Conservation (phyloP, 2,329 filamentous ascomycete species). For the Fusarium scirpi region DNA sequence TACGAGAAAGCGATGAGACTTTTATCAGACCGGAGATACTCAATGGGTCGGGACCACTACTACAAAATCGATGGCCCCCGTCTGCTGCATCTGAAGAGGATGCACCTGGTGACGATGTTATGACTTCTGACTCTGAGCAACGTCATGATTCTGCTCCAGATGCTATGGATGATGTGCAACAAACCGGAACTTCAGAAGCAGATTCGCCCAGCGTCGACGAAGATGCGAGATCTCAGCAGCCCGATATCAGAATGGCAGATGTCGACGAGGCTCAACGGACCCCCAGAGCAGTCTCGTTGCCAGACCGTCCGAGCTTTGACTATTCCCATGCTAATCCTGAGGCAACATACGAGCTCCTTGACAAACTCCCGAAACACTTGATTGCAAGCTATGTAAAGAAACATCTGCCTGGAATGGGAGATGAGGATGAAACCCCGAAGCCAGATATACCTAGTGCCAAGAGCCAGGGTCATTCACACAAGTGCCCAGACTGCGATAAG, state of each 20-base stretch:
- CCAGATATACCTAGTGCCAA: conserved; percentile 26
- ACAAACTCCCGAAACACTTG: conserved; percentile 49
- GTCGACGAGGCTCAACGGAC: conserved; percentile 22
- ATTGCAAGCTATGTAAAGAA: conserved; percentile 50
- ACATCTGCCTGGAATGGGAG: conserved; percentile 13
- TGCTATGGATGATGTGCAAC: conserved; percentile 24
- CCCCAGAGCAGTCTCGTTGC: background rate
- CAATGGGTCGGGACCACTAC: conserved; percentile 8
- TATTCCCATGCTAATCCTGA: conserved; percentile 8
- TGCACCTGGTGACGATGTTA: conserved; percentile 14
- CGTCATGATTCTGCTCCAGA: background rate
- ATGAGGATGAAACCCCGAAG: conserved; percentile 17
- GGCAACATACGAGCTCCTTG: conserved; percentile 41
- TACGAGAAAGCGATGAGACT: conserved; percentile 35
- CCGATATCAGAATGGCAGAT: conserved; percentile 37
- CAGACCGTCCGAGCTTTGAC: background rate
- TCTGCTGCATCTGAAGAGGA: conserved; percentile 13
- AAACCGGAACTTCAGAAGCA: background rate
- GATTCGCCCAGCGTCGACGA: background rate
- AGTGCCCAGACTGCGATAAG: conserved; percentile 60
- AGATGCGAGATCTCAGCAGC: conserved; percentile 8
- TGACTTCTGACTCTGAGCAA: conserved; percentile 15
- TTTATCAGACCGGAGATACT: conserved; percentile 32
- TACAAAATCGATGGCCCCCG: conserved; percentile 1
- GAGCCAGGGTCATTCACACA: conserved; percentile 25